Evolutionary conservation across 2,329 filamentous ascomycete species (phyloP).

Genomic region (Fusarium sarcochroum): DNA sequence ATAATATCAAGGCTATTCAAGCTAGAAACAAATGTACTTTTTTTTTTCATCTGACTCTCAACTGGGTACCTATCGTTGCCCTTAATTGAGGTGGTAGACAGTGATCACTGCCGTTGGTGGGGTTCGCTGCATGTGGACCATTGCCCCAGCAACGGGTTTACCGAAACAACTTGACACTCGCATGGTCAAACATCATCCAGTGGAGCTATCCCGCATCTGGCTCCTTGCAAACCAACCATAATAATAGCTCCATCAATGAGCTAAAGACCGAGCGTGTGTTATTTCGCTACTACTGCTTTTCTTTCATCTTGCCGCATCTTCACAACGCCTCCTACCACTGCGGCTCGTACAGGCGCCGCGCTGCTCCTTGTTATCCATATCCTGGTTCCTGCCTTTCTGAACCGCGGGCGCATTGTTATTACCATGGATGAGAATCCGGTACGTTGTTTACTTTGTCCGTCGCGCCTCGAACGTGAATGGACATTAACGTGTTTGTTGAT

Average conservation of each 20-base stretch:
- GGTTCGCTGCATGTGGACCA: constrained; percentile 15
- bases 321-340: constrained; percentile 47
- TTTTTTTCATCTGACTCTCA: too few species aligned
- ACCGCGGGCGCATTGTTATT: constrained; percentile 42
- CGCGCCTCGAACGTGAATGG: neutral
- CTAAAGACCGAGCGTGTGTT: constrained; percentile 17
- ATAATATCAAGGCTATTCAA: too few species aligned
- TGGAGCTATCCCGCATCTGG: constrained; percentile 44
- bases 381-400: constrained; percentile 44
- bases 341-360: constrained; percentile 48
- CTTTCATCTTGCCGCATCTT: constrained; percentile 21
- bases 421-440: constrained; percentile 56
- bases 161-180: constrained; percentile 46
- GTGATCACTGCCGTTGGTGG: too few species aligned
- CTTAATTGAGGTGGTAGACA: too few species aligned
- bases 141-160: constrained; percentile 40
- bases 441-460: constrained; percentile 17
- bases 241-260: constrained; percentile 46
- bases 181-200: constrained; percentile 46
- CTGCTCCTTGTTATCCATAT: constrained; percentile 56
- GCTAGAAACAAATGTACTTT: too few species aligned
- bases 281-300: constrained; percentile 19
- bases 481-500: constrained; percentile 17
- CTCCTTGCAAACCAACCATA: constrained; percentile 41
- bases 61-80: too few species aligned